These are phyloP conservation scores for Iodosphaeria phyllophila DNA, from an alignment of 2,329 filamentous ascomycete genomes.

Conservation along the genomic window DNA sequence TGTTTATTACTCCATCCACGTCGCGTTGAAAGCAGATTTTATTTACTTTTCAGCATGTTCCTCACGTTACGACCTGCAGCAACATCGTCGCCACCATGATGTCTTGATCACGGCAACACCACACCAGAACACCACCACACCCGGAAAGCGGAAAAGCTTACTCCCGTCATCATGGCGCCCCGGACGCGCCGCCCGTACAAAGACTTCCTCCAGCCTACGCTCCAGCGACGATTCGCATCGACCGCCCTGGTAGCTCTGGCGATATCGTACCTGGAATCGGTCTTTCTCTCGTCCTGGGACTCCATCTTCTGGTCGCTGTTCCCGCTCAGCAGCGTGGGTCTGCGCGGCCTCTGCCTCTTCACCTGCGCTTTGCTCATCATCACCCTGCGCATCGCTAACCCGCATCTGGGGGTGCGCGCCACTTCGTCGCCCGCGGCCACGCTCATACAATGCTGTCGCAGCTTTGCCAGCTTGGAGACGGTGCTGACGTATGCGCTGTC, in stretches of 20 bases:
- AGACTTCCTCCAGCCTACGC: conserved; percentile 75
- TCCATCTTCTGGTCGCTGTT: conserved; percentile 77
- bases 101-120: too few relatives aligned
- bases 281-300: conserved; percentile 50
- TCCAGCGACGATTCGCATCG: conserved; percentile 73
- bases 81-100: too few relatives aligned
- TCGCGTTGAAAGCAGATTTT: too few relatives aligned
- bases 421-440: conserved; percentile 49
- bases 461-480: conserved; percentile 46
- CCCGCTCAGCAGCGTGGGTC: conserved; percentile 54
- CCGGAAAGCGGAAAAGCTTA: conserved; percentile 29
- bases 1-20: too few relatives aligned
- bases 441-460: conserved; percentile 37
- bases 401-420: conserved; percentile 57
- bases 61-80: too few relatives aligned
- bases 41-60: too few relatives aligned
- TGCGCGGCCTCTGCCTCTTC: conserved; percentile 61
- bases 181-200: conserved; percentile 51
- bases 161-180: conserved; percentile 14
- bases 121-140: too few relatives aligned
- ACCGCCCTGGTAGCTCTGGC: conserved; percentile 51
- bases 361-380: conserved; percentile 59
- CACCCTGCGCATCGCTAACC: conserved; percentile 68
- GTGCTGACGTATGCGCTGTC: conserved; percentile 61
- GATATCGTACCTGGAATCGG: conserved; percentile 54